A percentile compares a stretch with the other conserved stretches of the same genome.
Evolutionary conservation across 441 rosid species (phyloP).

Genomic region (Jatropha podagrica): DNA sequence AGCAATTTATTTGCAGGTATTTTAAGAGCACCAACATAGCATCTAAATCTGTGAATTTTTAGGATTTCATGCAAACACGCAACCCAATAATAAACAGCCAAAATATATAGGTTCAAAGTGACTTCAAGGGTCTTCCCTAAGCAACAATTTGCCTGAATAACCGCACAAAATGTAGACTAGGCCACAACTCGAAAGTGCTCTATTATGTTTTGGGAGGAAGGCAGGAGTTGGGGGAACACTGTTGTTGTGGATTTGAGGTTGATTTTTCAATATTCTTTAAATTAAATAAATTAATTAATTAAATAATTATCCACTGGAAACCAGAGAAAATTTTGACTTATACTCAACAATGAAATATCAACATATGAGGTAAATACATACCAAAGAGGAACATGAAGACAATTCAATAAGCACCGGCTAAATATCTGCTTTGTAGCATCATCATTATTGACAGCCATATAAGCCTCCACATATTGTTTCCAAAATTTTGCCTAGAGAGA

Average conservation of each 20-base stretch:
- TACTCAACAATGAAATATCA: neutral
- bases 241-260: neutral
- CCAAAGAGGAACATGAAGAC: constrained; percentile 97
- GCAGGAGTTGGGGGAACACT: neutral
- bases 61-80: neutral
- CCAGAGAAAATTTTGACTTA: constrained; percentile 4
- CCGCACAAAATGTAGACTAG: neutral
- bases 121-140: neutral
- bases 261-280: neutral
- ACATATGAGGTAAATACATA: constrained; percentile 30
- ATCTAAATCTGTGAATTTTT: neutral
- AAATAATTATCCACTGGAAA: neutral
- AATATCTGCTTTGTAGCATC: constrained; percentile 89
- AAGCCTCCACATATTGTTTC: constrained; percentile 96
- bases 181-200: neutral
- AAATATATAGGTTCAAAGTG: neutral
- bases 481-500: constrained; percentile 74
- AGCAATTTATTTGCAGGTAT: neutral
- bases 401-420: constrained; percentile 86
- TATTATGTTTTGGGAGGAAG: neutral
- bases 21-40: neutral
- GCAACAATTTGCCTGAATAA: neutral
- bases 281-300: neutral
- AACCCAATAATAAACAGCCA: neutral
- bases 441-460: constrained; percentile 79